These are phyloP conservation scores for Urochloa ruziziensis DNA, from an alignment of 176 grass and related monocot species.

Conservation along the genomic window DNA sequence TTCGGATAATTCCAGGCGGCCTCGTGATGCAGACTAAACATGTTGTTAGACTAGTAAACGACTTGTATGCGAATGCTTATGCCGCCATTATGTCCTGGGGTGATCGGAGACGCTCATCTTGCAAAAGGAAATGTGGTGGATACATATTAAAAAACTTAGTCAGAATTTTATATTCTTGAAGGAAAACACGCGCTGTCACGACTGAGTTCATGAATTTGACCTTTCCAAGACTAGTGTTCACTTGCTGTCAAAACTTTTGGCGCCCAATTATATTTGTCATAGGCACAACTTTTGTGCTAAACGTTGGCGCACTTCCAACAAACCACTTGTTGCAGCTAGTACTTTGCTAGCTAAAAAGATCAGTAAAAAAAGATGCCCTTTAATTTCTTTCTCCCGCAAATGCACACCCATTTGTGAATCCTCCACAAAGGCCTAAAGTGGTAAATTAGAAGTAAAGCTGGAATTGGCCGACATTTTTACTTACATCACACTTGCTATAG, in stretches of 20 bases:
- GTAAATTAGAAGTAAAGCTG: neutral
- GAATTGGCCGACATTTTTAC: neutral
- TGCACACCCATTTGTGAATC: neutral
- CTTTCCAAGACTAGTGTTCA: neutral
- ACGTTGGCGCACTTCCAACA: neutral
- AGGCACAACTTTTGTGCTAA: neutral
- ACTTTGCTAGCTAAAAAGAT: neutral
- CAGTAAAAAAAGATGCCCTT: neutral
- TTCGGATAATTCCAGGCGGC: neutral
- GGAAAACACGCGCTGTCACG: neutral
- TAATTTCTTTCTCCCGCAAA: neutral
- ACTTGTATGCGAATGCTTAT: no score
- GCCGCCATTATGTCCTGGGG: no score
- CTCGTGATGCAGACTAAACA: neutral
- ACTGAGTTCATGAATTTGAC: neutral
- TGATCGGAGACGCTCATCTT: neutral
- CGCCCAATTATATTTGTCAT: neutral
- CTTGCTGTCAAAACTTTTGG: neutral
- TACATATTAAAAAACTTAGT: no score
- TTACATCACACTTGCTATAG: neutral
- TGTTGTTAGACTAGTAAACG: neutral
- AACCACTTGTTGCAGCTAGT: no score
- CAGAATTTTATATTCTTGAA: neutral
- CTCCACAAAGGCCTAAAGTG: neutral
- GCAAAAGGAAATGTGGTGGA: no score